phyloP scores from a whole-genome alignment of 1,284 basidiomycete species.

The Schizophyllum amplum region DNA sequence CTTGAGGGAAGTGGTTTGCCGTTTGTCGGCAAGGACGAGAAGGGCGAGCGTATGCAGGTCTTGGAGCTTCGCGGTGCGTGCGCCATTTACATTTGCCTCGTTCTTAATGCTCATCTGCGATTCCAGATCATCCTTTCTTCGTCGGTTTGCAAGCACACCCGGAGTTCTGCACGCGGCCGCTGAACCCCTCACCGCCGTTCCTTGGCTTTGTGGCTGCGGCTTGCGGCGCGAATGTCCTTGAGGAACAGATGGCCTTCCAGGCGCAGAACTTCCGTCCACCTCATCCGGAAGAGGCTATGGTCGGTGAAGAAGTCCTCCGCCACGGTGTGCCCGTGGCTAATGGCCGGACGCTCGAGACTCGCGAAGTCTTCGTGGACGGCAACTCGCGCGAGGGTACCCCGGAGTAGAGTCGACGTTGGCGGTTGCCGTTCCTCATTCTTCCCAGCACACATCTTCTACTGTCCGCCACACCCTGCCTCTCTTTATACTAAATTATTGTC shows the following conservation, averaged over 20 bases:
- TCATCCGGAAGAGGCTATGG: constrained; percentile 38
- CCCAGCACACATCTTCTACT: too few species aligned
- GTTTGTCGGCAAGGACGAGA: constrained; percentile 94
- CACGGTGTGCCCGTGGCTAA: constrained; percentile 12
- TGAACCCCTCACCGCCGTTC: constrained; percentile 97
- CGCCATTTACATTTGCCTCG: background rate
- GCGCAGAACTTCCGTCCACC: constrained; percentile 30
- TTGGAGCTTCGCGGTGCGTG: constrained; percentile 76
- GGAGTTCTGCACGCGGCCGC: constrained; percentile 96
- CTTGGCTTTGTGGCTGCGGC: constrained; percentile 93
- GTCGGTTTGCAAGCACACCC: constrained; percentile 95
- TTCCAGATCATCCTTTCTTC: constrained; percentile 95
- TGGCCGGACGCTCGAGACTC: constrained; percentile 4
- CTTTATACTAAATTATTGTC: background rate
- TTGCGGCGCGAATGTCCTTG: constrained; percentile 53
- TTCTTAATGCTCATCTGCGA: constrained; percentile 1
- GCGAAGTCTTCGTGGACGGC: background rate
- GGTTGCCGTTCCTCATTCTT: too few species aligned
- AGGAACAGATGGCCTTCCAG: constrained; percentile 73
- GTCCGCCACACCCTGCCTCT: background rate
- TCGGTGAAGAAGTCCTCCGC: constrained; percentile 25
- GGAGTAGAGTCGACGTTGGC: background rate
- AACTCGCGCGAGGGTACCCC: background rate
- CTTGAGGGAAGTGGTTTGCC: constrained; percentile 67
- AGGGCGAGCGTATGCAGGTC: constrained; percentile 96